Evolutionary conservation across 2,329 filamentous ascomycete genomes (phyloP).

Genomic region (Cyanodermella asteris): DNA sequence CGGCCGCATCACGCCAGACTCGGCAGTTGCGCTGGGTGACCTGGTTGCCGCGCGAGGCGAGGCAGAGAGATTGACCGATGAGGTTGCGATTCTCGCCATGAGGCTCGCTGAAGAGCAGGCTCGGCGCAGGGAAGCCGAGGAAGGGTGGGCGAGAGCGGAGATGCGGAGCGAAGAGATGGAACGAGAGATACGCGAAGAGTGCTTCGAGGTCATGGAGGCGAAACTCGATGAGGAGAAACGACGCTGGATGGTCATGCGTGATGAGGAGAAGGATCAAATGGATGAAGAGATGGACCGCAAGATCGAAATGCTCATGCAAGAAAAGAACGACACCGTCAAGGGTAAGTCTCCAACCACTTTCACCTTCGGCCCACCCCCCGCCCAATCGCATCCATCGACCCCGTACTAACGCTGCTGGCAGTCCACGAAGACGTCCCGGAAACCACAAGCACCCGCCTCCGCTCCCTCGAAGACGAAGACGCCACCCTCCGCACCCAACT

Average conservation of each 20-base stretch:
- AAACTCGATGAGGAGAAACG: conserved; percentile 51
- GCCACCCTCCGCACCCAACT: conserved; percentile 45
- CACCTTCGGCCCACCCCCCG: neutral
- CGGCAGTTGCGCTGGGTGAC: conserved; percentile 48
- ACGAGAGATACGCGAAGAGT: conserved; percentile 70
- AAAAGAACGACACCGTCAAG: conserved; percentile 20
- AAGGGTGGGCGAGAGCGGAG: conserved; percentile 44
- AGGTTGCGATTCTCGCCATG: conserved; percentile 52
- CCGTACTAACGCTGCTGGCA: neutral
- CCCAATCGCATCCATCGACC: neutral
- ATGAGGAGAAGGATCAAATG: conserved; percentile 56
- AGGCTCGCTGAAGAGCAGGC: conserved; percentile 51
- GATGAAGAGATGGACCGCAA: conserved; percentile 81
- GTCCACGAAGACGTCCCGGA: conserved; percentile 25
- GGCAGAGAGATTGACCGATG: conserved; percentile 54
- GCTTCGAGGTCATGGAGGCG: conserved; percentile 65
- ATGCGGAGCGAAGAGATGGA: conserved; percentile 51
- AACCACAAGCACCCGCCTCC: conserved; percentile 34
- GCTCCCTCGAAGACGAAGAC: conserved; percentile 50
- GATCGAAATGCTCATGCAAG: conserved; percentile 47
- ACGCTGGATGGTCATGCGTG: conserved; percentile 62
- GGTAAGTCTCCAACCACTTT: conserved; percentile 11
- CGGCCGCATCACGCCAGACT: conserved; percentile 26
- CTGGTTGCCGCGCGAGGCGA: conserved; percentile 66
- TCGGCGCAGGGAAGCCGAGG: conserved; percentile 48